Evolutionary conservation across 345 rosid genomes (phyloP), one percentile per base, ranked within the genome.

Genomic region (Cochlearia excelsa): DNA sequence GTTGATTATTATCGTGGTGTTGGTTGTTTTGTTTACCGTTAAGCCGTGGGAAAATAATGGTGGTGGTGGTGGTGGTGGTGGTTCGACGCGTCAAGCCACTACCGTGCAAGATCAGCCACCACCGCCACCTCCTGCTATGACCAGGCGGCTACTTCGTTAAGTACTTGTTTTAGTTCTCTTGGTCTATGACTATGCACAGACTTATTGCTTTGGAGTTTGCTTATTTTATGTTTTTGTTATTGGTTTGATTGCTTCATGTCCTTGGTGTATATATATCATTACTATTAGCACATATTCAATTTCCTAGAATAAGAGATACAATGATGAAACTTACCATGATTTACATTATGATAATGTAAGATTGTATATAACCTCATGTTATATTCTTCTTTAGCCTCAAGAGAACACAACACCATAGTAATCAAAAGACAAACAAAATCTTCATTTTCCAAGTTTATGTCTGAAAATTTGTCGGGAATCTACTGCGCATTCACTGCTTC

Each of bases 21-120:
- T 84, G 28, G 82, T 81, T 26, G 88, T 93, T 16, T 66, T 90
- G n/a, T 74, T 86, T 68, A 58, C 81, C 3, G 77, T 85, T 27
- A 75, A n/a, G 72, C 97, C 97, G 2, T 93, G 95, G 95, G 40
- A 84, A 8, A 53, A 59, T 26, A 74, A 71, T 31, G 71, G 69
- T 4, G 57, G 64, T 0, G 63, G 70, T 4, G 46, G 72, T 6
- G 66, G 59, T 4, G 40, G 40, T 4, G 40, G 40, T 3, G 57
- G 77, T 29, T 62, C 76, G 3, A 23, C 33, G 2, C 27, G 62
- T 29, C 65, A 51, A 58, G 30, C 53, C 5, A 29, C 54, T 23
- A 65, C 77, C 38, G 50, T 73, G 29, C 63, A 57, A 65, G 54
- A 54, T 44, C 74, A 51, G 65, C 6, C 40, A 4, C 2, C 74